Base-by-base conservation (phyloP, 2,329 filamentous ascomycete species). In the Fusarium brachygibbosum region DNA sequence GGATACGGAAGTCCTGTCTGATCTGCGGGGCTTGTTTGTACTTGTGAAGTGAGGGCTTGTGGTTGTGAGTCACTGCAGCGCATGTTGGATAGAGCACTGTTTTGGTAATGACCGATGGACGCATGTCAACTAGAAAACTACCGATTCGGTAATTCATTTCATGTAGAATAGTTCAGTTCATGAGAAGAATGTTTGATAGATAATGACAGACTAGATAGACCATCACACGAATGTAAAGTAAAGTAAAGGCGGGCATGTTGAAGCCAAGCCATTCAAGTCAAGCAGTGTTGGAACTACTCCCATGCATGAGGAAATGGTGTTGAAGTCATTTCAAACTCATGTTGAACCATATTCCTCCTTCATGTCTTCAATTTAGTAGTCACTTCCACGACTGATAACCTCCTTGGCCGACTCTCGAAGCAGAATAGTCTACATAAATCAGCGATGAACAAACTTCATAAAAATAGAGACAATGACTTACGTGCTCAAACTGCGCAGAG, bases 401-500 rank as follows among this genome's bases (percentile, higher is more conserved):
- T 87, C 85, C 68, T 87, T 87, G 40, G 74, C 70, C 28, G 77
- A 76, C 51, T 79, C 78, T 17, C 81, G 78, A 28, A 86, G 74
- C 32, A 86, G 58, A 48, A 86, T 79, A 0, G 85, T 86, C 84
- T 86, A 59, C 1, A 6, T 19, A 16, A 8, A 13, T 74, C 35
- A 73, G 63, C 12, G 29, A 6, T 17, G 4, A 12, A 14, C 11
- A 29, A 28, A 16, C 2, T 11, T 12, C 2, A 13, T 1, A 11
- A 14, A 6, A 3, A 11, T 3, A n/a, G n/a, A n/a, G n/a, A 31
- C 2, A 3, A 28, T 16, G 14, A 71, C 66, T 55, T 72, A 83
- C 81, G 75, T 85, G 89, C 78, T 91, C 88, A 74, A 87, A 90
- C 70, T 91, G 89, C 12, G 88, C 88, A 7, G 86, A 84, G 73